Base-by-base conservation (phyloP, 305 asterid species). In the Fraxinus velutina region DNA sequence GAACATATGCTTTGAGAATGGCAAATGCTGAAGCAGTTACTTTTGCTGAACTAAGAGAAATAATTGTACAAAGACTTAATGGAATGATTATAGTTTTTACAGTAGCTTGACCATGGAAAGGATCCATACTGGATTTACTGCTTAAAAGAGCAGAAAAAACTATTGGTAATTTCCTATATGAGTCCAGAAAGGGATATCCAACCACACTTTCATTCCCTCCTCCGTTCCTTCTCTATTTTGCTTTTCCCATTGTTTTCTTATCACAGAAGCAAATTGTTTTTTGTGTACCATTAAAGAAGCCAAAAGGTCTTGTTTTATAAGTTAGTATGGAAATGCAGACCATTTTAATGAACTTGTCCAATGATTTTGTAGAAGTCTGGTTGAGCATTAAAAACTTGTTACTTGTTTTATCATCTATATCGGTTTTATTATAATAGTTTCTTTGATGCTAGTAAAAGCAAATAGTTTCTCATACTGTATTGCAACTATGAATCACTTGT, bases 11-110 rank as follows among this genome's bases (percentile, higher is more conserved):
- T 73, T 15, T 36, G 70, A 42, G 74, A 73, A 52, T 17, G 36
- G 32, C 50, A 47, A 47, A 75, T 29, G 75, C 74, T 29, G 62
- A 81, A 77, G 50, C 78, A 32, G 75, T 15, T 62, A 62, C 73
- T 42, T 73, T 32, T 55, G 10, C 39, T 64, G 50, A 77, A 72
- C 17, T 44, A 1, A 47, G 55, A 24, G 64, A 80, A 64, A 39
- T 42, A 42, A 36, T 3, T 55, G 78, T 73, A 64, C 68, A 50
- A 34, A 60, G 42, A 70, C 15, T 70, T 70, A 5, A 70, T 70
- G 57, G 66, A 44, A 10, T 5, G 24, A 37, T 33, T 24, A 62
- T 74, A 44, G 42, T 44, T 70, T 60, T 12, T 73, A 52, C 32
- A 74, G 44, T 30, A 80, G 42, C 27, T 78, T 72, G 24, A 55